Percentiles rank a stretch among this genome's conserved stretches.
phyloP scores from a whole-genome alignment of 1,284 basidiomycete species.

The Naganishia sp. region DNA sequence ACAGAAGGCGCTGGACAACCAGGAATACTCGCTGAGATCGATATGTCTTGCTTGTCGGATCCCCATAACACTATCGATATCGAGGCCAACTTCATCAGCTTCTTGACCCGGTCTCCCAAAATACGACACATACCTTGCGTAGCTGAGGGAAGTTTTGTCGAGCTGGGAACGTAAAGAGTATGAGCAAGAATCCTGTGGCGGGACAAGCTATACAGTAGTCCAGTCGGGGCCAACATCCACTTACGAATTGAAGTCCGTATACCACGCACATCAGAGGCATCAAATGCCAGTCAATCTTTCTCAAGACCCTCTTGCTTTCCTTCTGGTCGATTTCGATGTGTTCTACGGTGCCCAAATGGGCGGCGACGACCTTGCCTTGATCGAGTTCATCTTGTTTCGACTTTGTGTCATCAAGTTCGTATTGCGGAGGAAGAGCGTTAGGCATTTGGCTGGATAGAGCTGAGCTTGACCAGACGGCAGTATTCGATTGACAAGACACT shows the following conservation, averaged over 20 bases:
- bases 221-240: constrained; percentile 15
- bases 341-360: not conserved
- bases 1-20: constrained; percentile 38
- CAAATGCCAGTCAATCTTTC: constrained; percentile 31
- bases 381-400: not conserved
- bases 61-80: constrained; percentile 38
- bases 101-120: not conserved
- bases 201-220: no score
- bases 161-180: constrained; percentile 4
- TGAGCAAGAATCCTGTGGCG: not conserved
- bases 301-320: constrained; percentile 9
- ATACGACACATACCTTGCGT: constrained; percentile 16
- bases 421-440: not conserved
- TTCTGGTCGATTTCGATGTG: constrained; percentile 28
- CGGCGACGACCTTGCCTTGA: constrained; percentile 5
- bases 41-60: constrained; percentile 46
- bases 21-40: constrained; percentile 33
- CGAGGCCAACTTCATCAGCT: not conserved
- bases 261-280: constrained; percentile 37
- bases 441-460: no score
- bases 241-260: constrained; percentile 41
- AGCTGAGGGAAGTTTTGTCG: constrained; percentile 63
- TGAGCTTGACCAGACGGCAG: no score
- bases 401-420: constrained; percentile 9
- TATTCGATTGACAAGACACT: no score